phyloP scores from a whole-genome alignment of 2,329 filamentous ascomycete genomes.

The Fusarium miscanthi region DNA sequence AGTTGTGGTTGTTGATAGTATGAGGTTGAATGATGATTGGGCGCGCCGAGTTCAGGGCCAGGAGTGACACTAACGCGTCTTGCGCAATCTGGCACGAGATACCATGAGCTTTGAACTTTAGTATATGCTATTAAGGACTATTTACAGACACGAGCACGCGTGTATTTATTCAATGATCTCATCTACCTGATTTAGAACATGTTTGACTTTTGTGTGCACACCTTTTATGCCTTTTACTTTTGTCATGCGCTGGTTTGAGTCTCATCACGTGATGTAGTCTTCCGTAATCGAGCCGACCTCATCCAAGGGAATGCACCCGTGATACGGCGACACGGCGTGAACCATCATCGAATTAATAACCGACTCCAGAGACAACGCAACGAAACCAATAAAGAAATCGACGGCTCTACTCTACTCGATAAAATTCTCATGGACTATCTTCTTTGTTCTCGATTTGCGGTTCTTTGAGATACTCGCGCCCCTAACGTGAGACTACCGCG shows the following conservation, averaged over 20 bases:
- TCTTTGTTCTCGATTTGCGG: conserved; percentile 26
- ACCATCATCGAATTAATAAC: conserved; percentile 39
- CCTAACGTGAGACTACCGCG: conserved; percentile 22
- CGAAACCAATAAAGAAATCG: not conserved
- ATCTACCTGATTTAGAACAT: not conserved
- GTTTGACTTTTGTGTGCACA: not conserved
- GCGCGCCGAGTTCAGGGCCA: conserved; percentile 76
- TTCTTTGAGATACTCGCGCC: conserved; percentile 30
- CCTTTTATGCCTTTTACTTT: not conserved
- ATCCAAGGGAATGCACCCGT: conserved; percentile 39
- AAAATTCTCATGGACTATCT: conserved; percentile 25
- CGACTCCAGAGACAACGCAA: conserved; percentile 16
- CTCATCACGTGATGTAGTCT: conserved; percentile 39
- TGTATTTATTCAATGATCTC: conserved; percentile 3
- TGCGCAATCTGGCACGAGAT: conserved; percentile 40
- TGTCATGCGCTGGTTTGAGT: not conserved
- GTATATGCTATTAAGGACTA: conserved; percentile 36
- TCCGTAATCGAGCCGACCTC: conserved; percentile 39
- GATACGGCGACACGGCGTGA: conserved; percentile 41
- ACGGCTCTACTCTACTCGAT: not conserved
- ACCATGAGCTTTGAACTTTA: conserved; percentile 36
- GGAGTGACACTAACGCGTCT: conserved; percentile 43
- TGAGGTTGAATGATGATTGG: conserved; percentile 89
- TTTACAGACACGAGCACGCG: conserved; percentile 26
- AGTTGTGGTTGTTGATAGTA: conserved; percentile 86